A percentile compares a stretch with the other conserved stretches of the same genome.
phyloP scores from a whole-genome alignment of 129 eudicot species.

The Smallanthus sonchifolius region DNA sequence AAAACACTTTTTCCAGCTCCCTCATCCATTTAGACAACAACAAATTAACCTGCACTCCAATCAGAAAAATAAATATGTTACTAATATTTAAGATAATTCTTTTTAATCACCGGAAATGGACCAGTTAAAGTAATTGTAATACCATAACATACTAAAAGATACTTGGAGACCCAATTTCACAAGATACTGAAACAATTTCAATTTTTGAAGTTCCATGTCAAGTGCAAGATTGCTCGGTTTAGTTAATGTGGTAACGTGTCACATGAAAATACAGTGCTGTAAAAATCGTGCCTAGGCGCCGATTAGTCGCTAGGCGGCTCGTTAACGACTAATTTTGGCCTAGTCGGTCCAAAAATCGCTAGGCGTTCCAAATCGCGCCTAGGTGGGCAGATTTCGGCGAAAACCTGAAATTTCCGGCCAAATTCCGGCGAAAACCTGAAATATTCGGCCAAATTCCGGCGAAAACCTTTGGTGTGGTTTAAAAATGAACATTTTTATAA shows the following conservation, averaged over 20 bases:
- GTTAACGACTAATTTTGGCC: too few species aligned
- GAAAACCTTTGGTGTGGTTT: too few species aligned
- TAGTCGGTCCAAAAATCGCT: too few species aligned
- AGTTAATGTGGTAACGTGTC: neutral
- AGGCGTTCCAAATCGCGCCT: too few species aligned
- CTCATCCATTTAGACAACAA: conserved; percentile 87
- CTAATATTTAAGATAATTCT: neutral
- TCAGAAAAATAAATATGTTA: neutral
- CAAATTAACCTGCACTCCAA: conserved; percentile 67
- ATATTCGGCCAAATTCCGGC: too few species aligned
- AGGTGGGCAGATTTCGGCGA: too few species aligned
- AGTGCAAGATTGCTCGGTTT: neutral
- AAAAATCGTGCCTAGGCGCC: too few species aligned
- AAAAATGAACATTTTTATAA: too few species aligned
- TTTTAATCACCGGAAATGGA: neutral
- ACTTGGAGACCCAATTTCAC: neutral
- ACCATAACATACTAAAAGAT: neutral
- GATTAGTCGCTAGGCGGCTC: too few species aligned
- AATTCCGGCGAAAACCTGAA: too few species aligned
- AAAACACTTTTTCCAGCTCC: conserved; percentile 85
- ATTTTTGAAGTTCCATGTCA: neutral
- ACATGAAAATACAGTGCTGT: neutral
- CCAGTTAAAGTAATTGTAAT: neutral
- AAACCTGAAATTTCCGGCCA: too few species aligned
- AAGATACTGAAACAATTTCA: neutral